Base-by-base conservation (phyloP, 1,284 basidiomycete genomes). In the Trametes sp. region DNA sequence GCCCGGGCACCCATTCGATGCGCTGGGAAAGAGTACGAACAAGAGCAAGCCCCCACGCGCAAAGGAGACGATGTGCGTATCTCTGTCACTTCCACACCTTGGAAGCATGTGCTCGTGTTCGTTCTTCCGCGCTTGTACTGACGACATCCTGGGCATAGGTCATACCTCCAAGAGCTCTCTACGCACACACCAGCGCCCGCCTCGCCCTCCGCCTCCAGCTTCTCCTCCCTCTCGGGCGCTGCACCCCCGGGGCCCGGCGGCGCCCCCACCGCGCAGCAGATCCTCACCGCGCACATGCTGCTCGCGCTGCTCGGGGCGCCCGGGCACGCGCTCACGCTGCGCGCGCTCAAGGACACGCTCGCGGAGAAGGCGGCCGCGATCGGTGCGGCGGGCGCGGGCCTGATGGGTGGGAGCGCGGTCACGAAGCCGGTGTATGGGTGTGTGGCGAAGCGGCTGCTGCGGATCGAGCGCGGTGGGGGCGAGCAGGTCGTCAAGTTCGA, bases 401-500 rank as follows among this genome's bases (percentile, higher is more conserved):
- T 67, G 58, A 69, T 57, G 77, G 81, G 61, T 73, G 77, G 64
- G 61, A 80, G 69, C 75, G 79, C 61, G 73, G 70, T 82, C 21
- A 86, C 84, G 19, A 79, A 85, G 55, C 82, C 87, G 11, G 72
- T 90, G 8, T 90, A 88, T 70, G 83, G 78, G 1, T 89, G 90
- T 69, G 88, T 92, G 13, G 88, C 88, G 24, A 93, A 92, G 76
- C 81, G 89, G 60, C 75, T 93, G 54, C 73, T 93, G 62, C 89
- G 86, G 75, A 91, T 93, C 65, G 90, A 93, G 55, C 79, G 91
- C 51, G 84, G 88, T 29, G 83, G 85, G 11, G 82, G 88, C 38
- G 89, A 90, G 71, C 90, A 93, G 73, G 79, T 87, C 9, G 88
- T 92, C 24, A 83, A 83, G 65, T 92, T 92, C 73, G 85, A 90